Evolutionary conservation across 768 basidiomycete genomes (phyloP), one percentile per base, ranked within the genome.

Genomic region (Phlebiopsis gigantea): DNA sequence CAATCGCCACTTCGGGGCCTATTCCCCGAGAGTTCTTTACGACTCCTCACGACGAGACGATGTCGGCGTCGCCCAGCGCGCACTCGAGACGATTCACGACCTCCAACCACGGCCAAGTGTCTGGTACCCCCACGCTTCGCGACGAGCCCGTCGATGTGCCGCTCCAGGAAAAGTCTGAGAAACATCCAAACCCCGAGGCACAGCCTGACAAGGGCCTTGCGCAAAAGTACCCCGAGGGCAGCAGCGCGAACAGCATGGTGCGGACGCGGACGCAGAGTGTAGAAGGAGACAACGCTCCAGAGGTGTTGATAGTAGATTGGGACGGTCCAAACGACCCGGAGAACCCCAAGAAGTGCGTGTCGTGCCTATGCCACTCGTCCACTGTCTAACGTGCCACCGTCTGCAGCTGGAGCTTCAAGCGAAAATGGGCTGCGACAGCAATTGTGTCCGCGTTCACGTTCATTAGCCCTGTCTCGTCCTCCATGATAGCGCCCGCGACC

Each of bases 401-500:
- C n/a, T 14, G 5, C 54, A 84, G 87, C 62, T 88, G 87, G 86
- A 64, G 74, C 2, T 77, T 75, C 51, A 73, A 65, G 22, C 71
- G 71, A 57, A 88, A 86, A 73, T 88, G 86, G 88, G 78, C 61
- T 0, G 66, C 60, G 3, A 60, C 67, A 4, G 24, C 60, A 9
- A 61, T 62, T 7, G 63, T 67, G 6, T 67, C 66, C 7, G 57
- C 61, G 0, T 67, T 60, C 46, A 66, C 66, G 8, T 67, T 69
- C 53, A 63, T 69, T 44, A 62, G 59, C 15, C 68, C 87, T 0
- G 73, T 90, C 0, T 82, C 87, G 0, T 91, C 89, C 4, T 80
- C 87, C 4, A 88, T 88, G 82, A 72, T 89, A 1, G 84, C 89
- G 0, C 88, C 88, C 0, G 88, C 87, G 0, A 71, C 75, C 0